Conservation (phyloP, 2,329 filamentous ascomycete genomes). For the Berkeleyomyces rouxiae region DNA sequence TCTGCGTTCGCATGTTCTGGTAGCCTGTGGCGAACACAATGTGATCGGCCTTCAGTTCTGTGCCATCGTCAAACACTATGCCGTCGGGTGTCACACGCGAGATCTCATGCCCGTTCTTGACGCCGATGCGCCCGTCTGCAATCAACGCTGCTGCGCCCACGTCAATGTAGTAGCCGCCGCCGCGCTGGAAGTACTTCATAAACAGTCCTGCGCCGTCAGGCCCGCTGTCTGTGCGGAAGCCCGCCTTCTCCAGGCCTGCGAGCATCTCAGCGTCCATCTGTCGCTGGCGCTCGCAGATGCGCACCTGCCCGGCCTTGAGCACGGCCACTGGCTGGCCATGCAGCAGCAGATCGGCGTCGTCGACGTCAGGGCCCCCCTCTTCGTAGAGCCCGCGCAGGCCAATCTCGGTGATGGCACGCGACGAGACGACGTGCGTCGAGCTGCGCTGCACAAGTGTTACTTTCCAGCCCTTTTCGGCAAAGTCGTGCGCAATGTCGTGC, state of each 20-base stretch:
- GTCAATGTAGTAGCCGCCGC: constrained; percentile 56
- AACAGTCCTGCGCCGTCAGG: constrained; percentile 40
- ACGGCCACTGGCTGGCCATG: constrained; percentile 42
- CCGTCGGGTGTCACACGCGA: constrained; percentile 30
- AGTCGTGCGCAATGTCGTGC: constrained; percentile 55
- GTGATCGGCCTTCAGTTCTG: constrained; percentile 41
- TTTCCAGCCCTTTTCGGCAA: constrained; percentile 45
- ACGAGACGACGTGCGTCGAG: constrained; percentile 46
- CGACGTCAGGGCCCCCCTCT: constrained; percentile 38
- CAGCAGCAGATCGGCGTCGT: constrained; percentile 47
- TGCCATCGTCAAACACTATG: constrained; percentile 35
- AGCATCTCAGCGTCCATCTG: constrained; percentile 25
- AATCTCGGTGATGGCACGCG: constrained; percentile 34
- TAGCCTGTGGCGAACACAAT: constrained; percentile 49
- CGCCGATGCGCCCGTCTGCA: constrained; percentile 44
- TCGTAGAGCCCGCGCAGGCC: constrained; percentile 33
- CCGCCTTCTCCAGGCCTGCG: constrained; percentile 33
- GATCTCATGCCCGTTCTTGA: constrained; percentile 43
- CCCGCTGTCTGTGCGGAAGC: constrained; percentile 44
- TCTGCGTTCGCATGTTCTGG: constrained; percentile 49
- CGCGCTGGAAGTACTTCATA: constrained; percentile 46
- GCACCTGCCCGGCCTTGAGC: constrained; percentile 40
- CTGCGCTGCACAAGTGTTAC: constrained; percentile 56
- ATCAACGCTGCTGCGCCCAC: constrained; percentile 48
- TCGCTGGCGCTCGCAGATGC: constrained; percentile 21